Evolutionary conservation across 1,284 basidiomycete species (phyloP).

Genomic region (Cutaneotrichosporon dermatis): DNA sequence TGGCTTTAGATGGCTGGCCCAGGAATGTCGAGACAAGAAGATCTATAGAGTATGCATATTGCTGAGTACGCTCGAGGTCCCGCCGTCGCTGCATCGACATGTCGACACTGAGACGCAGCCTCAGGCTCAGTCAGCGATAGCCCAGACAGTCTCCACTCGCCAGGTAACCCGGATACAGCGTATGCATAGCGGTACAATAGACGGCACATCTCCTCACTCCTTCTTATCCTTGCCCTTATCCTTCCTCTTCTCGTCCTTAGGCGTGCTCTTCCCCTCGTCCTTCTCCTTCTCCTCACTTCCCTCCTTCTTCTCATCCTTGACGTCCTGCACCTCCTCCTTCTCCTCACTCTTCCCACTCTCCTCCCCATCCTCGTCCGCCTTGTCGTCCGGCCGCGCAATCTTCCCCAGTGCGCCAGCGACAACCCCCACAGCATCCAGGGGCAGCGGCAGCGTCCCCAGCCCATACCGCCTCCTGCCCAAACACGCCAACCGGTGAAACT

Average conservation of each 20-base stretch:
- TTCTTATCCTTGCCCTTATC: neutral
- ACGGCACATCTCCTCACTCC: neutral
- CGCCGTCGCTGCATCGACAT: too few relatives aligned
- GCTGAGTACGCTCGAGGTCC: too few relatives aligned
- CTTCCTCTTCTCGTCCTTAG: too few relatives aligned
- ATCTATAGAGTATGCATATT: too few relatives aligned
- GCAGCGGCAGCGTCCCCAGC: conserved; percentile 6
- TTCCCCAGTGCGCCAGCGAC: neutral
- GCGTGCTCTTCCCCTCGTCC: too few relatives aligned
- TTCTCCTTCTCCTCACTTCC: too few relatives aligned
- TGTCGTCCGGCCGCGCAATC: neutral
- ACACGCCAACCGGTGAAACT: conserved; percentile 6
- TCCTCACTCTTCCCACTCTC: neutral
- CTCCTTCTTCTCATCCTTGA: neutral
- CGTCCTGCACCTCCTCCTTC: neutral
- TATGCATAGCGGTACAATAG: neutral
- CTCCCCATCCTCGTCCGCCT: neutral
- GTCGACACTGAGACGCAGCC: too few relatives aligned
- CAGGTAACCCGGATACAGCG: neutral
- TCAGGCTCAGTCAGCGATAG: too few relatives aligned
- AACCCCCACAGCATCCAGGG: conserved; percentile 2
- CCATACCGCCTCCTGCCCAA: conserved; percentile 4
- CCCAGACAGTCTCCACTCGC: too few relatives aligned
- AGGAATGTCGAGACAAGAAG: too few relatives aligned
- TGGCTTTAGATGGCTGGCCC: too few relatives aligned